phyloP scores from a whole-genome alignment of 257 asterid genomes.

The Catharanthus roseus region DNA sequence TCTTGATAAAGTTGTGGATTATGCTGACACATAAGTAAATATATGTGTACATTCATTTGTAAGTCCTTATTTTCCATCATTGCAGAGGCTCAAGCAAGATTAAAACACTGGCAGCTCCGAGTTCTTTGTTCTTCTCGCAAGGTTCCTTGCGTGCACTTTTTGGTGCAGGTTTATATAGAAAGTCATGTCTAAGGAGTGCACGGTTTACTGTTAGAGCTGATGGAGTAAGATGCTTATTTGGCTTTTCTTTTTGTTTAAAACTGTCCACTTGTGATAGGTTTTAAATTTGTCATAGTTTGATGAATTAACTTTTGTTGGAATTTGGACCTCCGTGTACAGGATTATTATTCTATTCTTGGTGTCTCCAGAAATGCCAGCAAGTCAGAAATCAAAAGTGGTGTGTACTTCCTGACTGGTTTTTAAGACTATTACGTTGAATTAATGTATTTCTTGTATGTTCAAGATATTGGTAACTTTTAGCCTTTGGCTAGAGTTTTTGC shows the following conservation, averaged over 20 bases:
- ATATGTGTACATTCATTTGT: background rate
- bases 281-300: background rate
- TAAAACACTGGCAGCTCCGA: constrained; percentile 52
- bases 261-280: background rate
- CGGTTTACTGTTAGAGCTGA: constrained; percentile 80
- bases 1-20: background rate
- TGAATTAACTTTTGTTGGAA: background rate
- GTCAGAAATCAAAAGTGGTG: constrained; percentile 89
- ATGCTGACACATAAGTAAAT: background rate
- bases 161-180: constrained; percentile 37
- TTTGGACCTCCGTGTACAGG: constrained; percentile 40
- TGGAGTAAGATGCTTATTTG: constrained; percentile 41
- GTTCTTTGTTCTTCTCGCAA: constrained; percentile 55
- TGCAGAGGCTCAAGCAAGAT: constrained; percentile 60
- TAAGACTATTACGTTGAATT: background rate
- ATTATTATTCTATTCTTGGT: constrained; percentile 86
- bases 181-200: constrained; percentile 48
- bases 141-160: constrained; percentile 53
- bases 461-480: background rate
- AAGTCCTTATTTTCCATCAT: background rate
- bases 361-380: constrained; percentile 84
- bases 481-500: background rate
- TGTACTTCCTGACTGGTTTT: constrained; percentile 23
- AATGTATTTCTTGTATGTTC: background rate
- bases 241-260: background rate